Percentiles rank a stretch among this genome's conserved stretches.
Evolutionary conservation across 306 rosid genomes (phyloP).

Genomic region (Comarum palustre): DNA sequence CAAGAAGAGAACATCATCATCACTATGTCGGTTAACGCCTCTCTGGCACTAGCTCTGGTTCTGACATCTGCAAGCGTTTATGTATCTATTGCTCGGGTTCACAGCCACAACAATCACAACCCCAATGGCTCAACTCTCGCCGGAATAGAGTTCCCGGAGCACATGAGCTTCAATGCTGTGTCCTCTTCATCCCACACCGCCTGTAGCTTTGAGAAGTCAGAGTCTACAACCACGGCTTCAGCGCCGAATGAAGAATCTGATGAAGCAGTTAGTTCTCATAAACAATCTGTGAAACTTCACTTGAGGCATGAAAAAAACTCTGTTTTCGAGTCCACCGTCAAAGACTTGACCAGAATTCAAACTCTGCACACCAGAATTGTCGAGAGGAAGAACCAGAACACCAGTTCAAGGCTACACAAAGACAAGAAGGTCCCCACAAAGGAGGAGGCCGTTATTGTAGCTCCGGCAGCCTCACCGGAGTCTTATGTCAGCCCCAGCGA

Average conservation of each 20-base stretch:
- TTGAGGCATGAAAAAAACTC: conserved; percentile 49
- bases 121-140: conserved; percentile 62
- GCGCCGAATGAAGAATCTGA: conserved; percentile 16
- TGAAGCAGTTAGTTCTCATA: conserved; percentile 23
- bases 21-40: conserved; percentile 40
- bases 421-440: conserved; percentile 21
- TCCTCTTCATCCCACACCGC: conserved; percentile 54
- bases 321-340: conserved; percentile 44
- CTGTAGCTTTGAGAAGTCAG: conserved; percentile 45
- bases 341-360: conserved; percentile 74
- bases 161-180: conserved; percentile 54
- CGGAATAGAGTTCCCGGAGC: conserved; percentile 63
- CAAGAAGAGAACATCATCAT: conserved; percentile 14
- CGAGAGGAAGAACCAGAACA: conserved; percentile 82
- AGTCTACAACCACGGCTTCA: conserved; percentile 18
- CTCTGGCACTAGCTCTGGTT: conserved; percentile 33
- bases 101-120: conserved; percentile 30
- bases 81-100: conserved; percentile 33
- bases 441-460: background rate
- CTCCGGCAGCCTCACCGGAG: conserved; percentile 50
- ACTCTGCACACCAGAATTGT: conserved; percentile 62
- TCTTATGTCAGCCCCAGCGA: conserved; percentile 24
- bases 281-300: conserved; percentile 60
- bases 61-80: conserved; percentile 28
- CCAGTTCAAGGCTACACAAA: conserved; percentile 54